These are phyloP conservation scores for Peronospora tabacina DNA, from an alignment of 352 stramenopile genomes.

Conservation along the genomic window DNA sequence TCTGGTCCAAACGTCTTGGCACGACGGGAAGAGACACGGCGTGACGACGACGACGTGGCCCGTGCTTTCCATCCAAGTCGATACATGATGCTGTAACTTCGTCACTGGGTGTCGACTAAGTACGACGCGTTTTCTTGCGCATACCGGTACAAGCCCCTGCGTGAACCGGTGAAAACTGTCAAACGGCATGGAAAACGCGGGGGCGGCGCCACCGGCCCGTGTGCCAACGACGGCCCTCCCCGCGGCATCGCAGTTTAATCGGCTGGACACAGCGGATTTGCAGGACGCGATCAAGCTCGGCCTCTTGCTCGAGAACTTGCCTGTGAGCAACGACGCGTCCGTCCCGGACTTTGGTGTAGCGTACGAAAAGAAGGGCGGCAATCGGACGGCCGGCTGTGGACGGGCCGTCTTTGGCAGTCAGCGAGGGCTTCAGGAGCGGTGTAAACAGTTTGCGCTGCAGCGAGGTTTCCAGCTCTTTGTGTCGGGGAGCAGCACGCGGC, in stretches of 20 bases:
- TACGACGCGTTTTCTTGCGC: neutral
- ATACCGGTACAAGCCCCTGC: too few species aligned
- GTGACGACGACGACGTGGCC: too few species aligned
- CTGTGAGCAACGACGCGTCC: constrained; percentile 35
- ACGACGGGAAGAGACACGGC: constrained; percentile 7
- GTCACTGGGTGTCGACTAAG: too few species aligned
- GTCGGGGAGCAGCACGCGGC: constrained; percentile 50
- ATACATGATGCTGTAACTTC: too few species aligned
- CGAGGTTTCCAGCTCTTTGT: constrained; percentile 71
- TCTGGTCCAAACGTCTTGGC: constrained; percentile 24
- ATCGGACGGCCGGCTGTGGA: constrained; percentile 41
- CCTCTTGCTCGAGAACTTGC: constrained; percentile 38
- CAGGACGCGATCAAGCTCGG: constrained; percentile 39
- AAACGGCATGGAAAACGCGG: neutral
- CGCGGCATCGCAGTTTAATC: constrained; percentile 37
- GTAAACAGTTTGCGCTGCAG: constrained; percentile 72
- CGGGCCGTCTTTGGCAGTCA: constrained; percentile 53
- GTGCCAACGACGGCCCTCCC: constrained; percentile 13
- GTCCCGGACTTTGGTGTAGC: constrained; percentile 58
- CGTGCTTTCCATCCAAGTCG: too few species aligned
- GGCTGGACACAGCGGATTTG: constrained; percentile 54
- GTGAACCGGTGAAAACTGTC: too few species aligned
- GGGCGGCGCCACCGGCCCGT: too few species aligned
- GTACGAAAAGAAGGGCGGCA: constrained; percentile 70
- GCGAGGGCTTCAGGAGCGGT: constrained; percentile 59